Conservation (phyloP, 2,329 filamentous ascomycete genomes). For the Aspergillus sergii region DNA sequence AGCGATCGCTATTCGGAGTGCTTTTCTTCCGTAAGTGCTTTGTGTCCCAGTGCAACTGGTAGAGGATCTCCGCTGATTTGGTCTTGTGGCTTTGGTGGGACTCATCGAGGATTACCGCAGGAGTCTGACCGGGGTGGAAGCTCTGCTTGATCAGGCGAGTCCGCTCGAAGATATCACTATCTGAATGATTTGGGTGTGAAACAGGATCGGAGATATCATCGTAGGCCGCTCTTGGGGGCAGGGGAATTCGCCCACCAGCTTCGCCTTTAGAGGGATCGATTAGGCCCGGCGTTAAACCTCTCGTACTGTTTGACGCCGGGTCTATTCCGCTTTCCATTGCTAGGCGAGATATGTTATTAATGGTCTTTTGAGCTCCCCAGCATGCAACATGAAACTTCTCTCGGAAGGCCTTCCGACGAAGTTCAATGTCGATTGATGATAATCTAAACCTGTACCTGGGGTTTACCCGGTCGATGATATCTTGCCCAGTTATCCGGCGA, state of each 20-base stretch:
- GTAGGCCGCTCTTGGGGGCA: neutral
- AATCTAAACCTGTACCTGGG: conserved; percentile 11
- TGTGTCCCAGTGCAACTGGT: neutral
- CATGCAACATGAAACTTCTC: conserved; percentile 11
- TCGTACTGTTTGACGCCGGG: conserved; percentile 15
- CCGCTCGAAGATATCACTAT: neutral
- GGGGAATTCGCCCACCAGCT: conserved; percentile 15
- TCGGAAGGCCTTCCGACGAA: conserved; percentile 19
- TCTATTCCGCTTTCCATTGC: conserved; percentile 11
- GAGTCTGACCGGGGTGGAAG: neutral
- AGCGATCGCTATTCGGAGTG: neutral
- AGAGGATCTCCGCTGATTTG: neutral
- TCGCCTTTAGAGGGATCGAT: conserved; percentile 19
- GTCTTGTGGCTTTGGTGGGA: neutral
- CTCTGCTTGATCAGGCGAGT: neutral
- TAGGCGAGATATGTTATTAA: conserved; percentile 7
- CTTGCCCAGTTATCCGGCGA: conserved; percentile 22
- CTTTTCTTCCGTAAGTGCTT: neutral
- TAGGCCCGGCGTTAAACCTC: conserved; percentile 22
- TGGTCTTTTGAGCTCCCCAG: conserved; percentile 18
- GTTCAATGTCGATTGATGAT: conserved; percentile 7
- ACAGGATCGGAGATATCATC: neutral
- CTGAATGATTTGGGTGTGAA: neutral
- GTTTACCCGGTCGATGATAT: conserved; percentile 29
- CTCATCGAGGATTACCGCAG: neutral